Conservation (phyloP, 257 asterid genomes). For the Jasminum sambac region DNA sequence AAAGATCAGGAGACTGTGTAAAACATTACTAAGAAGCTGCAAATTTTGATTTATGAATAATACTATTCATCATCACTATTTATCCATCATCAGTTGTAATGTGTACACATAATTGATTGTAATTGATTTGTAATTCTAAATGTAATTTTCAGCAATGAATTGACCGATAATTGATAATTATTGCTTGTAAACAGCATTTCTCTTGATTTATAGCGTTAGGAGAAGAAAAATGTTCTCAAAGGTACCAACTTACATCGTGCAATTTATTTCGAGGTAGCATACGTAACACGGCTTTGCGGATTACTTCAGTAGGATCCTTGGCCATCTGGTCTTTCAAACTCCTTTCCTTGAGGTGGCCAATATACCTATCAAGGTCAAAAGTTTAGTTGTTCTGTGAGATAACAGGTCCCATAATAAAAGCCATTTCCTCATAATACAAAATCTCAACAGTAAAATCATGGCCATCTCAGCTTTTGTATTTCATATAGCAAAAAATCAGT, state of each 20-base stretch:
- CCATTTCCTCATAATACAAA: not conserved
- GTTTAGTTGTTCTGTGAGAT: not conserved
- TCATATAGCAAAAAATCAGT: conserved; percentile 1
- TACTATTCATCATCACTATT: too few species aligned
- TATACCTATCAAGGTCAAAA: conserved; percentile 46
- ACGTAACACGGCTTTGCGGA: conserved; percentile 90
- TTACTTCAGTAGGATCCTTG: conserved; percentile 96
- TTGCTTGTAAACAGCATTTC: conserved; percentile 11
- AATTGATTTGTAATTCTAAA: too few species aligned
- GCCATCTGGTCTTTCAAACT: conserved; percentile 97
- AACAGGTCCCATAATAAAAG: conserved; percentile 4
- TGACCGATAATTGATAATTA: not conserved
- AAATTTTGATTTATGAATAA: too few species aligned
- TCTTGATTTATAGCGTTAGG: not conserved
- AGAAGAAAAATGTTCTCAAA: conserved; percentile 4
- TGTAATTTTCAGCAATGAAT: too few species aligned
- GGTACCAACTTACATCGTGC: conserved; percentile 75
- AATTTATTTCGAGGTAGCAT: conserved; percentile 95
- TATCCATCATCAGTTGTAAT: too few species aligned
- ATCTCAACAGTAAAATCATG: not conserved
- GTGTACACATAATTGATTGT: too few species aligned
- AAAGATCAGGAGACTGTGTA: not conserved
- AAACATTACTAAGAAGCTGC: too few species aligned
- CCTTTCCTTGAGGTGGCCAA: conserved; percentile 95
- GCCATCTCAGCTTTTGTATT: not conserved